Conservation (phyloP, 352 stramenopile genomes). For the Globisporangium abappressorium region DNA sequence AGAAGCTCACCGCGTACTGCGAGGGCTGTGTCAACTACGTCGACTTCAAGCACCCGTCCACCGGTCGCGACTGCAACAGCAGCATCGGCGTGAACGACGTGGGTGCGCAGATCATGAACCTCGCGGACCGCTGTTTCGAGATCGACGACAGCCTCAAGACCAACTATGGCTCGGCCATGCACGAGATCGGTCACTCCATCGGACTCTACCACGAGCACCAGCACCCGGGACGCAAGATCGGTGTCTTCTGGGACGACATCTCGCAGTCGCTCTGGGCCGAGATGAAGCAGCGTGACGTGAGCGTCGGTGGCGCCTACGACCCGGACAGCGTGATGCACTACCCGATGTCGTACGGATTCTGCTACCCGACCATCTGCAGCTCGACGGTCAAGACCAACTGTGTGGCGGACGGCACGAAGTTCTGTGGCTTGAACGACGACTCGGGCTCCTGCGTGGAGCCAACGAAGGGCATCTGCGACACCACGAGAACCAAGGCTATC, state of each 20-base stretch:
- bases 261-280: constrained; percentile 71
- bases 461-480: constrained; percentile 54
- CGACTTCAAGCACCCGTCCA: constrained; percentile 73
- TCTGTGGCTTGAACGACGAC: constrained; percentile 77
- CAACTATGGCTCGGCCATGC: constrained; percentile 73
- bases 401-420: constrained; percentile 46
- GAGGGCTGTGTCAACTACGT: constrained; percentile 66
- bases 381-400: constrained; percentile 41
- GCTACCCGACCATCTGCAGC: constrained; percentile 55
- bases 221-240: constrained; percentile 62
- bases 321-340: constrained; percentile 80
- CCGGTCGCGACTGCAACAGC: constrained; percentile 72
- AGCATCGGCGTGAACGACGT: constrained; percentile 70
- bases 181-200: constrained; percentile 77
- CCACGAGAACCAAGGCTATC: constrained; percentile 46
- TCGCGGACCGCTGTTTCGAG: constrained; percentile 74
- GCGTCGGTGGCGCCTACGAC: constrained; percentile 68
- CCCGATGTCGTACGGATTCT: constrained; percentile 72
- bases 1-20: constrained; percentile 48
- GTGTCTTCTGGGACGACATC: constrained; percentile 74
- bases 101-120: constrained; percentile 65
- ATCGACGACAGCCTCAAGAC: constrained; percentile 70
- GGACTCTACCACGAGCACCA: constrained; percentile 84
- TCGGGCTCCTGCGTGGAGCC: constrained; percentile 52
- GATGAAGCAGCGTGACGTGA: constrained; percentile 66